Evolutionary conservation across 2,329 filamentous ascomycete genomes (phyloP).

Genomic region (Trichoderma sp.): DNA sequence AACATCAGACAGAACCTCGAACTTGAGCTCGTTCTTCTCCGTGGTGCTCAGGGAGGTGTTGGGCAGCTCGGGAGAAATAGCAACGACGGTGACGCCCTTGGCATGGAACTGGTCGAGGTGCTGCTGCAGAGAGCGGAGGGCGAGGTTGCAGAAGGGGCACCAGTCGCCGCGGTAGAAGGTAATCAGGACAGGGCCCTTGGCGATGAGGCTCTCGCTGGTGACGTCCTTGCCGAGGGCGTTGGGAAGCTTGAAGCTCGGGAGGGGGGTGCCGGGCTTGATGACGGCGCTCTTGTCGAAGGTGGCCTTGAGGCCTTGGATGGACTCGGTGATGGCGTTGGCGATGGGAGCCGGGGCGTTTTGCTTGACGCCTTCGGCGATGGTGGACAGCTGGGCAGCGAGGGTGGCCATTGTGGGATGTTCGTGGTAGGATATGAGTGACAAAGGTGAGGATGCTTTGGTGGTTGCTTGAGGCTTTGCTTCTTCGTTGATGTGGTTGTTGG

Average conservation of each 20-base stretch:
- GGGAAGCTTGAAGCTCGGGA: constrained; percentile 12
- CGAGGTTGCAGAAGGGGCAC: constrained; percentile 18
- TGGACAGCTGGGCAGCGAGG: constrained; percentile 1
- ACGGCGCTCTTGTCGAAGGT: neutral
- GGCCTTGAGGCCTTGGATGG: neutral
- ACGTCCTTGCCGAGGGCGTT: constrained; percentile 12
- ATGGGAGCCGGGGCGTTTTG: neutral
- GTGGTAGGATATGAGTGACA: neutral
- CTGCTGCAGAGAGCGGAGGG: constrained; percentile 8
- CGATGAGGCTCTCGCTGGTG: constrained; percentile 1
- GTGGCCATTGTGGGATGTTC: constrained; percentile 6
- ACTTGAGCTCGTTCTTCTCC: constrained; percentile 20
- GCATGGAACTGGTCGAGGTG: constrained; percentile 6
- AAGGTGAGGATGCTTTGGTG: neutral
- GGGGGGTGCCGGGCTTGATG: neutral
- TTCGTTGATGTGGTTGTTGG: neutral
- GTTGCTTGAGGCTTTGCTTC: neutral
- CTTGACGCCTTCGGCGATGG: neutral
- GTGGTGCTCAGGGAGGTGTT: constrained; percentile 11
- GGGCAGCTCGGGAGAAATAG: constrained; percentile 17
- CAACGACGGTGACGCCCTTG: constrained; percentile 10
- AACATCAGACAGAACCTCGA: constrained; percentile 12
- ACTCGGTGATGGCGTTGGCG: neutral
- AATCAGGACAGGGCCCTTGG: constrained; percentile 17
- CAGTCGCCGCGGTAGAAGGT: constrained; percentile 19